Conservation (phyloP, 345 rosid genomes). For the Eucalyptus pumila region DNA sequence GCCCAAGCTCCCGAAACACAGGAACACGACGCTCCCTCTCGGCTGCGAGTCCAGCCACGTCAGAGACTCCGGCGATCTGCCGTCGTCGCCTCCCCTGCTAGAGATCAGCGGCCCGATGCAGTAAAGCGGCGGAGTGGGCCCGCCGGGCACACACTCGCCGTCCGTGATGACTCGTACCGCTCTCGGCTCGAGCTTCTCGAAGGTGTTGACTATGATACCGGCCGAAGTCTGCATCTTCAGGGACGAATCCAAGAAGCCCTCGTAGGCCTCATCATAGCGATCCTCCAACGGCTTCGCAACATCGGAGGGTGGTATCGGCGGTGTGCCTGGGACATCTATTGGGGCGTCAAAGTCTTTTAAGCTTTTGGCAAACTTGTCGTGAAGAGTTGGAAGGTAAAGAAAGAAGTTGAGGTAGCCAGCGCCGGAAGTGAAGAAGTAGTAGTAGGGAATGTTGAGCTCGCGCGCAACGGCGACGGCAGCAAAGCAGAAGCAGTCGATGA, state of each 20-base stretch:
- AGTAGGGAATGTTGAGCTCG: constrained; percentile 20
- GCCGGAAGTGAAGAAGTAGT: constrained; percentile 31
- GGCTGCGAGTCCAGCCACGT: constrained; percentile 46
- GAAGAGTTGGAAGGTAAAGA: constrained; percentile 17
- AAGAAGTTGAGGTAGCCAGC: constrained; percentile 14
- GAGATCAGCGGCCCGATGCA: constrained; percentile 50
- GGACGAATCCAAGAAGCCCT: constrained; percentile 1
- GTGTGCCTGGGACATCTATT: constrained; percentile 28
- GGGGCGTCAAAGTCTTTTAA: constrained; percentile 8
- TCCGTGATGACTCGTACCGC: constrained; percentile 16
- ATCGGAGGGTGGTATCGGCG: constrained; percentile 11
- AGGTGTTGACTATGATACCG: constrained; percentile 48
- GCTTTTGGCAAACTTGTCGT: constrained; percentile 9
- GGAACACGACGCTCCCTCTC: constrained; percentile 29
- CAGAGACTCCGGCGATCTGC: constrained; percentile 3
- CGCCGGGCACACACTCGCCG: constrained; percentile 23
- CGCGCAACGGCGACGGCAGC: constrained; percentile 8
- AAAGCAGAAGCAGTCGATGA: constrained; percentile 37
- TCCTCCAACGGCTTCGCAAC: constrained; percentile 5
- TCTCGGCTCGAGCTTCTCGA: constrained; percentile 36
- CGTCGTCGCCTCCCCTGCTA: background rate
- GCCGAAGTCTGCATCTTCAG: constrained; percentile 1
- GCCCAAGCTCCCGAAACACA: constrained; percentile 55
- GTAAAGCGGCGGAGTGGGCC: constrained; percentile 20
- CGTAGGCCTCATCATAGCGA: constrained; percentile 8